These are phyloP conservation scores for Mycena citricolor DNA, from an alignment of 1,284 basidiomycete genomes.

Conservation along the genomic window DNA sequence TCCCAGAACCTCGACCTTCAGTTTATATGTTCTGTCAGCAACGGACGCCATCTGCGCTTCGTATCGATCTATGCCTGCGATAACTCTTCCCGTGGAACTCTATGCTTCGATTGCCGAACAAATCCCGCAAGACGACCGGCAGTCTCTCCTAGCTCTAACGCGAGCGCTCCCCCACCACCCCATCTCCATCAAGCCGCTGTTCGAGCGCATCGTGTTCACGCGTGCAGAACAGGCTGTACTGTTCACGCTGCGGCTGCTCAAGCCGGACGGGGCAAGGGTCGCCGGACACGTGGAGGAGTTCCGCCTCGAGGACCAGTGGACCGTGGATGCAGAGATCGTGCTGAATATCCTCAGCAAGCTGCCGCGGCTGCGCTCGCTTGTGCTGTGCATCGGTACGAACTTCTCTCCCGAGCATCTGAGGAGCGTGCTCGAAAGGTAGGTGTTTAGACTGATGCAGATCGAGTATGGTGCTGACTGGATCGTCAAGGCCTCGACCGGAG, in stretches of 20 bases:
- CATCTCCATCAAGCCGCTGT: conserved; percentile 52
- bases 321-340: conserved; percentile 60
- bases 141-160: conserved; percentile 49
- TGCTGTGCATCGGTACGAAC: conserved; percentile 58
- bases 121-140: conserved; percentile 40
- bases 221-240: conserved; percentile 43
- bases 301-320: conserved; percentile 52
- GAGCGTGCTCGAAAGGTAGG: conserved; percentile 43
- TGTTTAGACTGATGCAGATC: not conserved
- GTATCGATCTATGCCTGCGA: too few relatives aligned
- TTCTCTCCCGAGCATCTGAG: conserved; percentile 69
- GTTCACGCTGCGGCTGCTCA: conserved; percentile 50
- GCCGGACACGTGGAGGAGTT: conserved; percentile 45
- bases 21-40: too few relatives aligned
- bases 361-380: conserved; percentile 45
- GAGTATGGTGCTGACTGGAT: not conserved
- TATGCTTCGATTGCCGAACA: conserved; percentile 51
- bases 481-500: conserved; percentile 31
- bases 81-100: conserved; percentile 62
- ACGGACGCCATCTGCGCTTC: too few relatives aligned
- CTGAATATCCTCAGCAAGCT: conserved; percentile 56
- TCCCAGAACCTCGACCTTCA: too few relatives aligned
- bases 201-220: conserved; percentile 46
- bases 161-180: conserved; percentile 54
- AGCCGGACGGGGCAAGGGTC: conserved; percentile 23